These are phyloP conservation scores for Podaxis sp. DNA, from an alignment of 768 basidiomycete species.

Conservation along the genomic window DNA sequence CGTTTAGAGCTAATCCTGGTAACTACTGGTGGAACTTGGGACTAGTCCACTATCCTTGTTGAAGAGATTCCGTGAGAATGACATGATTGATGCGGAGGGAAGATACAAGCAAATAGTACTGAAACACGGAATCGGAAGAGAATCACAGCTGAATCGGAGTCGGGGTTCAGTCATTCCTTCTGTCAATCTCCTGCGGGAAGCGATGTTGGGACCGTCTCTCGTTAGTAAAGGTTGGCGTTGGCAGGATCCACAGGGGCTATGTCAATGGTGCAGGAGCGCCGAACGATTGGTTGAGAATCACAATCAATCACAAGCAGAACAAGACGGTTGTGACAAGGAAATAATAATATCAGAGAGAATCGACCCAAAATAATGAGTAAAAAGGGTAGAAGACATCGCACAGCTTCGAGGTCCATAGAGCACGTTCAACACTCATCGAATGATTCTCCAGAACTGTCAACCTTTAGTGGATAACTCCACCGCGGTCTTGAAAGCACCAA, in stretches of 20 bases:
- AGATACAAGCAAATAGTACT: not conserved
- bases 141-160: not conserved
- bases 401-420: not conserved
- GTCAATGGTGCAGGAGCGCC: not conserved
- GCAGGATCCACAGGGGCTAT: not conserved
- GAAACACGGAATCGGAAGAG: not conserved
- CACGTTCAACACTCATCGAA: not conserved
- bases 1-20: too few relatives aligned
- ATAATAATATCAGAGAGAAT: not conserved
- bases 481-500: slow-evolving; percentile 91
- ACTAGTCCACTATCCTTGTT: not conserved
- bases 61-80: too few relatives aligned
- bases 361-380: not conserved
- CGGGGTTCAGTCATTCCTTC: not conserved
- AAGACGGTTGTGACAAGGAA: not conserved
- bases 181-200: not conserved
- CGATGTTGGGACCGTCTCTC: not conserved
- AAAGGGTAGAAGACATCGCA: not conserved
- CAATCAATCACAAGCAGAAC: slow-evolving; percentile 4
- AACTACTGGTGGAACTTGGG: too few relatives aligned
- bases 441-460: slow-evolving; percentile 4
- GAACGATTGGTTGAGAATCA: not conserved
- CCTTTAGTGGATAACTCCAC: slow-evolving; percentile 66
- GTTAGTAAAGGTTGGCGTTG: not conserved
- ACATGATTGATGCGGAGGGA: not conserved